These are phyloP conservation scores for Dothistroma septosporum DNA, from an alignment of 2,329 filamentous ascomycete species.

Conservation along the genomic window DNA sequence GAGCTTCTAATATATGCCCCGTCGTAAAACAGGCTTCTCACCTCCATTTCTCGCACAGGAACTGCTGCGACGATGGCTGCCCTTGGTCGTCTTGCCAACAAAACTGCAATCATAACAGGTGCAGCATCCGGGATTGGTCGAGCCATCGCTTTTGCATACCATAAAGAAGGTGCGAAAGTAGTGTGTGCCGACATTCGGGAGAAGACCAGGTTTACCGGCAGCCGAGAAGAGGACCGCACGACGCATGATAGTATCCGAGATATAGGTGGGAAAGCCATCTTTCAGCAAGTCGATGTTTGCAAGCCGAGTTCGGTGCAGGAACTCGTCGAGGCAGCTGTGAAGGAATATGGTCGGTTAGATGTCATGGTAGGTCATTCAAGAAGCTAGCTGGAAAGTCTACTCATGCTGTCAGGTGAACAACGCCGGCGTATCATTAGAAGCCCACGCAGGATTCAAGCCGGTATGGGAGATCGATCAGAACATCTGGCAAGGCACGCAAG, in stretches of 20 bases:
- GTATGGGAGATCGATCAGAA: constrained; percentile 19
- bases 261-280: constrained; percentile 35
- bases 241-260: constrained; percentile 33
- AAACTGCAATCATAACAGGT: constrained; percentile 32
- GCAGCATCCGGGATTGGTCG: constrained; percentile 30
- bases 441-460: constrained; percentile 17
- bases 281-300: constrained; percentile 36
- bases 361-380: constrained; percentile 18
- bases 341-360: constrained; percentile 19
- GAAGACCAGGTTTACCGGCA: constrained; percentile 14
- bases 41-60: too few species aligned
- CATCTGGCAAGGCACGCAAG: constrained; percentile 27
- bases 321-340: constrained; percentile 24
- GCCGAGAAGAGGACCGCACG: constrained; percentile 24
- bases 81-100: constrained; percentile 25
- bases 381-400: too few species aligned
- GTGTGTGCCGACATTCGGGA: constrained; percentile 30
- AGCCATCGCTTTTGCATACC: constrained; percentile 26
- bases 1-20: background rate
- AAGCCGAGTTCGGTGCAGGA: constrained; percentile 22
- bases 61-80: too few species aligned
- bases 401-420: constrained; percentile 4
- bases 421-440: constrained; percentile 16
- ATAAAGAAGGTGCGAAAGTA: constrained; percentile 26
- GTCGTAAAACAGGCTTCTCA: too few species aligned